A percentile compares a stretch with the other conserved stretches of the same genome.
Evolutionary conservation across 2,329 filamentous ascomycete genomes (phyloP).

Genomic region (Hymenoscyphus fructigenus): DNA sequence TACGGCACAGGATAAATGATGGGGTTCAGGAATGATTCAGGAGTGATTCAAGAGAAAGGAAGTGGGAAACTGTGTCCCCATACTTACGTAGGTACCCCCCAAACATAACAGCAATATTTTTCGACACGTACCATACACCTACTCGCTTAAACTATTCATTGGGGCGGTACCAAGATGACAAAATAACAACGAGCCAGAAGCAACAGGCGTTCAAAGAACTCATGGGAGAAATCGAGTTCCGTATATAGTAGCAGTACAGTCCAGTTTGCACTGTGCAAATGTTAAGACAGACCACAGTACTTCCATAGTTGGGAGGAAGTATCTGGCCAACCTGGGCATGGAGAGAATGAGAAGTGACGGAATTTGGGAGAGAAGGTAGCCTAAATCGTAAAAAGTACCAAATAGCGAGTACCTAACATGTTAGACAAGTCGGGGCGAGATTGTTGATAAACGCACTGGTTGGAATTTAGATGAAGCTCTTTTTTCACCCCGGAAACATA

Average conservation of each 20-base stretch:
- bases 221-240: slow-evolving; percentile 39
- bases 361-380: slow-evolving; percentile 4
- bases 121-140: slow-evolving; percentile 59
- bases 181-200: slow-evolving; percentile 53
- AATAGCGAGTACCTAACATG: slow-evolving; percentile 50
- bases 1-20: too few relatives aligned
- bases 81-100: slow-evolving; percentile 45
- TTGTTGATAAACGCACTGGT: slow-evolving; percentile 47
- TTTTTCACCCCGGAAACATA: slow-evolving; percentile 46
- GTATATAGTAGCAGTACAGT: slow-evolving; percentile 37
- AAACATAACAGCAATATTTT: slow-evolving; percentile 51
- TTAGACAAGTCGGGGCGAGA: slow-evolving; percentile 54
- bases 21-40: too few relatives aligned
- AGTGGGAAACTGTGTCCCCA: too few relatives aligned
- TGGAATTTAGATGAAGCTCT: slow-evolving; percentile 47
- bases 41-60: too few relatives aligned
- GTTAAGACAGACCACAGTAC: slow-evolving; percentile 28
- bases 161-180: slow-evolving; percentile 55
- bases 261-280: slow-evolving; percentile 30
- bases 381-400: slow-evolving; percentile 15
- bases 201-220: slow-evolving; percentile 30
- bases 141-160: slow-evolving; percentile 43
- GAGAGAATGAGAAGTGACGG: slow-evolving; percentile 1
- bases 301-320: slow-evolving; percentile 24
- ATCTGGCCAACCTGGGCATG: background rate